phyloP scores from a whole-genome alignment of 495 filamentous ascomycete genomes.

The Penicillium egyptiacum region DNA sequence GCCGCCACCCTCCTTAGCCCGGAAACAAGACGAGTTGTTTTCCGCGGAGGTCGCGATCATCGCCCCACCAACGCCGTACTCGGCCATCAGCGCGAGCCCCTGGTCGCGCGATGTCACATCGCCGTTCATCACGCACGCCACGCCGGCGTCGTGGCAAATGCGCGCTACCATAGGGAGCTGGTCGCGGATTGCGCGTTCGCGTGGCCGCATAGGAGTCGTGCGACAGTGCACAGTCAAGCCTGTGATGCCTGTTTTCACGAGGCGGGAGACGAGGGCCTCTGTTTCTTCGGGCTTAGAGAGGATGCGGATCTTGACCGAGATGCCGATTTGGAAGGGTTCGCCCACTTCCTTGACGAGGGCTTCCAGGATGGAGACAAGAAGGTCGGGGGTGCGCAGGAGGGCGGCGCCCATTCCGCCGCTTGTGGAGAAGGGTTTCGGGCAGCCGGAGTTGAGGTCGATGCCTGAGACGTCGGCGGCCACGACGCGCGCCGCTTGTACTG shows the following conservation, averaged over 20 bases:
- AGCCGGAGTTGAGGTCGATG: slow-evolving; percentile 96
- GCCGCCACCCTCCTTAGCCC: slow-evolving; percentile 61
- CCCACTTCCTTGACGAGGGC: slow-evolving; percentile 77
- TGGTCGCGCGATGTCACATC: slow-evolving; percentile 74
- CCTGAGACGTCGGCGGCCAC: slow-evolving; percentile 85
- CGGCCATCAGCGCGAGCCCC: slow-evolving; percentile 62
- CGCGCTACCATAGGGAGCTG: slow-evolving; percentile 77
- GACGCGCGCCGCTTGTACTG: slow-evolving; percentile 77
- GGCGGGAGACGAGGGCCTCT: slow-evolving; percentile 65
- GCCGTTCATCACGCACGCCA: slow-evolving; percentile 92
- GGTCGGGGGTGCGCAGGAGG: slow-evolving; percentile 77
- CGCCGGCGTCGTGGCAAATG: slow-evolving; percentile 76
- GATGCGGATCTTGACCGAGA: slow-evolving; percentile 93
- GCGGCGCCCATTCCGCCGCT: slow-evolving; percentile 93
- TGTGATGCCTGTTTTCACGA: slow-evolving; percentile 83
- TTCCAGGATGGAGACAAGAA: slow-evolving; percentile 74
- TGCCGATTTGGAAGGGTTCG: slow-evolving; percentile 74
- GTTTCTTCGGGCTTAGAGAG: slow-evolving; percentile 74
- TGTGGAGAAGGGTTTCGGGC: slow-evolving; percentile 94
- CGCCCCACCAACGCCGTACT: slow-evolving; percentile 84
- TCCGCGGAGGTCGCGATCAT: slow-evolving; percentile 97
- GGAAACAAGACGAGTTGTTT: slow-evolving; percentile 82
- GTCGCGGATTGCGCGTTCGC: slow-evolving; percentile 81
- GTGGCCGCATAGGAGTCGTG: slow-evolving; percentile 90
- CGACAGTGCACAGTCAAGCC: slow-evolving; percentile 93